Percentiles rank a stretch among this genome's conserved stretches.
These are phyloP conservation scores for Athelia sp. DNA, from an alignment of 1,284 basidiomycete genomes.

Conservation along the genomic window DNA sequence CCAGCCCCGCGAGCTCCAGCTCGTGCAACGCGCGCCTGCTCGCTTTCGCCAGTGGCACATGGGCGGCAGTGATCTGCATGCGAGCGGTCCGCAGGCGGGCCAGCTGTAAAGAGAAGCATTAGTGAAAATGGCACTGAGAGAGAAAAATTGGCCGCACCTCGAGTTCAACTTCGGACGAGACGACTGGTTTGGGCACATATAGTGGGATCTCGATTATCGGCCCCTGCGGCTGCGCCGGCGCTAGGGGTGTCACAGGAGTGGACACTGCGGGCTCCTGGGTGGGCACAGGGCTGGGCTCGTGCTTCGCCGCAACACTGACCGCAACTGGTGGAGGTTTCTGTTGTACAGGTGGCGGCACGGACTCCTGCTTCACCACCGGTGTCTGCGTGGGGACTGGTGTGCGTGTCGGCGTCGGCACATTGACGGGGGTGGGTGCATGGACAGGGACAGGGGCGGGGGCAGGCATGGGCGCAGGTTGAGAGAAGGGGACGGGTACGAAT, in stretches of 20 bases:
- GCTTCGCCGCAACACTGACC: no score
- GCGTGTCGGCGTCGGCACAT: no score
- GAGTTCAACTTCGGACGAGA: not conserved
- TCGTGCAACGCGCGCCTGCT: conserved; percentile 53
- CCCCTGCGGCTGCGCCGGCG: no score
- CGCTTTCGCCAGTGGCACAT: conserved; percentile 34
- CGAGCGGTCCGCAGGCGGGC: conserved; percentile 33
- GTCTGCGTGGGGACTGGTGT: no score
- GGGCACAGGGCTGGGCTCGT: not conserved
- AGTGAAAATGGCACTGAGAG: not conserved
- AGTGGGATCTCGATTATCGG: not conserved
- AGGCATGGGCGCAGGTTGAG: no score
- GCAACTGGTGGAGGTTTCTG: no score
- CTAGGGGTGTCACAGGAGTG: no score
- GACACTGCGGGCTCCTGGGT: no score
- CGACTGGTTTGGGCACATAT: not conserved
- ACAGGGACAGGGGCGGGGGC: not conserved
- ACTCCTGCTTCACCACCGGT: not conserved
- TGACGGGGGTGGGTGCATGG: not conserved
- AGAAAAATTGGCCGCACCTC: not conserved
- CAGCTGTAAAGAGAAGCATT: conserved; percentile 18
- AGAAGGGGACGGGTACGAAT: not conserved
- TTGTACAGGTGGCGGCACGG: no score
- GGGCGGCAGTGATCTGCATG: conserved; percentile 33
- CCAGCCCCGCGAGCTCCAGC: conserved; percentile 51